Evolutionary conservation across 352 stramenopile genomes (phyloP).

Genomic region (Aphanomyces astaci): DNA sequence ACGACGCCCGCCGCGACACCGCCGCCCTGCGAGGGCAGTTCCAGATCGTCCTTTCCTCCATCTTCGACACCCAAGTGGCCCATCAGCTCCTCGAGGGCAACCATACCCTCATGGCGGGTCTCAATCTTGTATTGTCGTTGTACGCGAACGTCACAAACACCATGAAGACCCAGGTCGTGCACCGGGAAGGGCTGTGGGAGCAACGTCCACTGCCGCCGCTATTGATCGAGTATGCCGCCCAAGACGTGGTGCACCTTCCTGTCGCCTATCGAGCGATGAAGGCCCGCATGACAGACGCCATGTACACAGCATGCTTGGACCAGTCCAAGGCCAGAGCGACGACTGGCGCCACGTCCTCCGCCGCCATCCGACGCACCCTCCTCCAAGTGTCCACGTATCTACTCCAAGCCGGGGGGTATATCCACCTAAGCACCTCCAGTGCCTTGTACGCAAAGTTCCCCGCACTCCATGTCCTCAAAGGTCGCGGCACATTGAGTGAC

Average conservation of each 20-base stretch:
- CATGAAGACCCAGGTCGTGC: not conserved
- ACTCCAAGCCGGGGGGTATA: not conserved
- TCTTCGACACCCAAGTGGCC: slow-evolving; percentile 17
- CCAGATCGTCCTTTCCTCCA: not conserved
- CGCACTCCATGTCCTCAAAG: not conserved
- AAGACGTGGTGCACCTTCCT: slow-evolving; percentile 12
- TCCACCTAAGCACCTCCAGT: not conserved
- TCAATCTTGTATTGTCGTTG: not conserved
- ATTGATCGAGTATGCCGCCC: slow-evolving; percentile 10
- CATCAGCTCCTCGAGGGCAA: not conserved
- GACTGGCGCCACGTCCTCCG: not conserved
- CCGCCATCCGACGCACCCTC: not conserved
- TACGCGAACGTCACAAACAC: slow-evolving; percentile 5
- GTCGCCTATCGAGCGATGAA: not conserved
- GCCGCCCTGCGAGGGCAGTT: not conserved
- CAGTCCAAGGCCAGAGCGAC: not conserved
- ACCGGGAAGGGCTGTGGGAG: not conserved
- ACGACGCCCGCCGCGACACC: slow-evolving; percentile 8
- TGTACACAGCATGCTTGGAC: not conserved
- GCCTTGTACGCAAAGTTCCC: not conserved
- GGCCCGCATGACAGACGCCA: not conserved
- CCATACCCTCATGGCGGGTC: not conserved
- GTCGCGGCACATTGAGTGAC: not conserved
- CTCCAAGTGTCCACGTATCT: not conserved
- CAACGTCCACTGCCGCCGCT: not conserved